These are phyloP conservation scores for Coleophoma cylindrospora DNA, from an alignment of 2,329 filamentous ascomycete genomes.

Conservation along the genomic window DNA sequence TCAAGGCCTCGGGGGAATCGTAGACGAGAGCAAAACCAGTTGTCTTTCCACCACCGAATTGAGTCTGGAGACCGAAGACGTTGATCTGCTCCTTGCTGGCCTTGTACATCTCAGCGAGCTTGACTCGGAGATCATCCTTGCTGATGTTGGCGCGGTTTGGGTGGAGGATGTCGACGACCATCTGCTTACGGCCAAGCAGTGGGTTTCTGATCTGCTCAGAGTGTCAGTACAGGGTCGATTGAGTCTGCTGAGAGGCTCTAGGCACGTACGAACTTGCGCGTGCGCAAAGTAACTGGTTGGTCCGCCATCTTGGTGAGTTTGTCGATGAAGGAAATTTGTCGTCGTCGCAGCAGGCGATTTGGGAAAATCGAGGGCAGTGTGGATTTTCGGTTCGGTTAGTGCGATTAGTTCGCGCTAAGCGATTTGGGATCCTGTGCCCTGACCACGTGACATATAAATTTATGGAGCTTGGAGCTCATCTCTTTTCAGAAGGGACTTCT, in stretches of 20 bases:
- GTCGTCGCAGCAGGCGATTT: not conserved
- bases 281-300: conserved; percentile 23
- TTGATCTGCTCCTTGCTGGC: conserved; percentile 94
- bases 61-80: conserved; percentile 97
- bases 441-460: not conserved
- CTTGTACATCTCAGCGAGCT: conserved; percentile 97
- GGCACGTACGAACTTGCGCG: conserved; percentile 23
- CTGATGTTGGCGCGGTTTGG: conserved; percentile 97
- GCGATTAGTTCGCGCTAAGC: not conserved
- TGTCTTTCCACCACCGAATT: conserved; percentile 99
- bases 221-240: not conserved
- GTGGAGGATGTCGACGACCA: conserved; percentile 99
- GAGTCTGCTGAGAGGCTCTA: not conserved
- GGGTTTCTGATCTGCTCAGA: conserved; percentile 91
- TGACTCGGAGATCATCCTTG: conserved; percentile 96
- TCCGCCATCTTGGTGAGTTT: conserved; percentile 16
- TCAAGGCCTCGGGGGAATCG: conserved; percentile 96
- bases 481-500: too few species aligned
- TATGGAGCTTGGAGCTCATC: not conserved
- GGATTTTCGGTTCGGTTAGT: conserved; percentile 3
- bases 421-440: not conserved
- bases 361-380: not conserved
- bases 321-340: conserved; percentile 17
- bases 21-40: conserved; percentile 98
- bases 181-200: conserved; percentile 97